Evolutionary conservation across 495 filamentous ascomycete species (phyloP), one percentile per base, ranked within the genome.

Genomic region (Chlorociboria aeruginascens): DNA sequence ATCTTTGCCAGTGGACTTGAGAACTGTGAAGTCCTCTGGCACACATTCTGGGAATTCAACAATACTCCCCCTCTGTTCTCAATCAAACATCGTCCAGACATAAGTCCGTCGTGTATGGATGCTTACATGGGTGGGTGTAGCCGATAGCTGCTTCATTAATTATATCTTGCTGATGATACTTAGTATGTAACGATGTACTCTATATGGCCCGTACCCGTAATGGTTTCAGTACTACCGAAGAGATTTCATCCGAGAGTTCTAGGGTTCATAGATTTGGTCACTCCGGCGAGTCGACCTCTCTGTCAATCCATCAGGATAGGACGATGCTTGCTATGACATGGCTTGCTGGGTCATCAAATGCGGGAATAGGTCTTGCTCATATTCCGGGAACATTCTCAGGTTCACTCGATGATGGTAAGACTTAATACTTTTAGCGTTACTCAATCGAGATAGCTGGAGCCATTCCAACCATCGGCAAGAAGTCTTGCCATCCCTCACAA

Each of bases 1-100:
- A 49, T 52, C 16, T 46, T 48, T 36, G 41, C 45, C 25, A 13
- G 8, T 16, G 53, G 56, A 20, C 47, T 59, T 13, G 28, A 46
- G 20, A 25, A 25, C 20, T 4, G 4, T 25, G 20, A 25, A 4
- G 4, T 4, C 20, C 4, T 25, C 20, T 25, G 1, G 20, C 4
- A 25, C 20, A 25, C 1, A 4, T 25, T 25, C 20, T 4, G 4
- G 20, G 20, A 25, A 25, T 25, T 25, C 20, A 25, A 25, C 4
- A 4, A 25, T 25, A 25, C 10, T 16, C 4, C 13, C 32, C 37
- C 38, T 29, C 3, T 54, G 11, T 58, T 58, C 32, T 17, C 14
- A 2, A 20, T 58, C 33, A 13, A 50, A 8, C 51, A 29, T 31
- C 32, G 48, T 40, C 34, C 34, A 16, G 51, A 54, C 20, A 32